phyloP scores from a whole-genome alignment of 306 rosid species.

The Heteromeles arbutifolia region DNA sequence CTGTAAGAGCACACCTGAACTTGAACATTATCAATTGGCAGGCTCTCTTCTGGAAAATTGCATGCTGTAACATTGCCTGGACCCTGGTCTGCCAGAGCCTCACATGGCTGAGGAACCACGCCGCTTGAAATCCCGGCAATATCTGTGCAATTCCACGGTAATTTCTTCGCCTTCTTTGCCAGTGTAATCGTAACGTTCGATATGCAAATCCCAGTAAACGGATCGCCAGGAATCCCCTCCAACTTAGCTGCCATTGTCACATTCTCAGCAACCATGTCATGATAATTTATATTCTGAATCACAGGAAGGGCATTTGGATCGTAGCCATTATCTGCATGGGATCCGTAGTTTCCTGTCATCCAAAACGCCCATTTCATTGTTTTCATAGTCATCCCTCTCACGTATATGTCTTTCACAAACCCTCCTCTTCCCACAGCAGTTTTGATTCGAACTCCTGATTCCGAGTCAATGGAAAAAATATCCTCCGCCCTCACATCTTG shows the following conservation, averaged over 20 bases:
- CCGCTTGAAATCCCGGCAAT: constrained; percentile 56
- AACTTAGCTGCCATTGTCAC: constrained; percentile 63
- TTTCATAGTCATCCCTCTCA: constrained; percentile 45
- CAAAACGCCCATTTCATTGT: constrained; percentile 83
- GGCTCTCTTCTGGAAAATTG: constrained; percentile 45
- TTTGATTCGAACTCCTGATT: constrained; percentile 71
- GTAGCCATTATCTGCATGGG: constrained; percentile 56
- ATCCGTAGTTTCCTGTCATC: constrained; percentile 76
- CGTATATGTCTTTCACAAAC: constrained; percentile 66
- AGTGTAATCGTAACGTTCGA: constrained; percentile 61
- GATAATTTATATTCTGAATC: constrained; percentile 47
- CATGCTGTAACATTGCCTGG: constrained; percentile 25
- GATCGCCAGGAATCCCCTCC: constrained; percentile 55
- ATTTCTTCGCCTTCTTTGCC: constrained; percentile 47
- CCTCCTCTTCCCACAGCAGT: constrained; percentile 80
- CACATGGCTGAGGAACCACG: constrained; percentile 56
- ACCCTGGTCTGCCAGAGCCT: constrained; percentile 46
- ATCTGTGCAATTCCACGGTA: constrained; percentile 62
- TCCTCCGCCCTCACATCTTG: constrained; percentile 73
- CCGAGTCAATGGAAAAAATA: constrained; percentile 48
- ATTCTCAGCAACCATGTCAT: constrained; percentile 56
- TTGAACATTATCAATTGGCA: constrained; percentile 41
- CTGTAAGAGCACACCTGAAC: constrained; percentile 43
- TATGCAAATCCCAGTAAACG: constrained; percentile 62
- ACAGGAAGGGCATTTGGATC: constrained; percentile 62